Percentiles rank a stretch among this genome's conserved stretches.
Evolutionary conservation across 73 alveolate genomes (phyloP).

Genomic region (Paramecium primaurelia): DNA sequence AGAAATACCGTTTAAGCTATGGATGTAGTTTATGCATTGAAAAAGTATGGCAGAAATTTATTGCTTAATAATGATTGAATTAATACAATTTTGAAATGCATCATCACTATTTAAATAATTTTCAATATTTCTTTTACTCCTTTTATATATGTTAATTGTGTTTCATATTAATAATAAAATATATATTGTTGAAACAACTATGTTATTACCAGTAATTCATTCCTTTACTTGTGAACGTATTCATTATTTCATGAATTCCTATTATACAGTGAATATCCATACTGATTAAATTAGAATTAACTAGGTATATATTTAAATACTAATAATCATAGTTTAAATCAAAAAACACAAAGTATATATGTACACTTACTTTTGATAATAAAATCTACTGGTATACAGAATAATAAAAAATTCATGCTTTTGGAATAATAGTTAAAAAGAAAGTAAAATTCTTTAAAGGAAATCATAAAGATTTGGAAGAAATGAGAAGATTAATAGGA

Average conservation of each 20-base stretch:
- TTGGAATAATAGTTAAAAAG: not conserved
- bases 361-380: not conserved
- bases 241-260: not conserved
- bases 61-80: not conserved
- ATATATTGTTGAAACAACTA: not conserved
- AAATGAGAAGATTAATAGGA: not conserved
- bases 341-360: not conserved
- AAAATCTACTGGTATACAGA: not conserved
- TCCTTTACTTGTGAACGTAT: not conserved
- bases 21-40: conserved; percentile 44
- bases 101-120: not conserved
- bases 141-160: not conserved
- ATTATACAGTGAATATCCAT: not conserved
- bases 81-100: not conserved
- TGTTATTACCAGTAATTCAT: not conserved
- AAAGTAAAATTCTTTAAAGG: not conserved
- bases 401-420: not conserved
- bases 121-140: not conserved
- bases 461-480: not conserved
- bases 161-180: not conserved
- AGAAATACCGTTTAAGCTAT: conserved; percentile 43
- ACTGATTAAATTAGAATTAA: not conserved
- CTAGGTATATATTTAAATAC: not conserved
- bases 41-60: conserved; percentile 28
- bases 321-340: not conserved